phyloP scores from a whole-genome alignment of 805 yeast species.

The Cyberlindnera mycetangii region DNA sequence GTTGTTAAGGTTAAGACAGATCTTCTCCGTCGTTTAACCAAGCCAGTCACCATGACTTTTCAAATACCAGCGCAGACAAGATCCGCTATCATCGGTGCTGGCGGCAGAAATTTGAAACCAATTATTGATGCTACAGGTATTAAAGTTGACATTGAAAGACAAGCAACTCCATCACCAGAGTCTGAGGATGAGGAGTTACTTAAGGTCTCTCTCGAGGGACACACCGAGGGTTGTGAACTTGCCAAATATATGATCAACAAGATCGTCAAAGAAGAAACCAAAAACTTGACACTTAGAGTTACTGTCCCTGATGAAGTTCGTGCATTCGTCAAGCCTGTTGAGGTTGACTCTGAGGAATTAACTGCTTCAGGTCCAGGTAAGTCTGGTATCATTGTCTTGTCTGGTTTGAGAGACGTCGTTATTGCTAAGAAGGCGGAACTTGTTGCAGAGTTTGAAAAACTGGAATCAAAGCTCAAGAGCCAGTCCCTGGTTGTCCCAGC shows the following conservation, averaged over 20 bases:
- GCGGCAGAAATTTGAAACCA: conserved; percentile 79
- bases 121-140: conserved; percentile 66
- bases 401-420: conserved; percentile 72
- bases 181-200: conserved; percentile 57
- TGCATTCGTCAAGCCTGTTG: conserved; percentile 32
- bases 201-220: conserved; percentile 72
- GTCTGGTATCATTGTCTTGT: conserved; percentile 46
- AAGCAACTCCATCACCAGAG: conserved; percentile 42
- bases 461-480: conserved; percentile 44
- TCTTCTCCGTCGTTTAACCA: conserved; percentile 70
- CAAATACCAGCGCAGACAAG: conserved; percentile 74
- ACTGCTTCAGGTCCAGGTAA: conserved; percentile 33
- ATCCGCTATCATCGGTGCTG: conserved; percentile 80
- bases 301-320: conserved; percentile 37
- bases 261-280: conserved; percentile 75
- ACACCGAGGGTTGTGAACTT: conserved; percentile 71
- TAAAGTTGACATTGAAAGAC: conserved; percentile 64
- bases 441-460: conserved; percentile 40
- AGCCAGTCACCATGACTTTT: conserved; percentile 61
- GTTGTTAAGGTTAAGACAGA: conserved; percentile 73
- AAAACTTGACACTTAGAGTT: conserved; percentile 48
- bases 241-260: conserved; percentile 70
- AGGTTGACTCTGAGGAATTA: conserved; percentile 28
- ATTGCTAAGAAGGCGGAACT: conserved; percentile 52
- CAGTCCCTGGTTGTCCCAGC: conserved; percentile 65